phyloP scores from a whole-genome alignment of 2,329 filamentous ascomycete genomes.

The Fusarium denticulatum region DNA sequence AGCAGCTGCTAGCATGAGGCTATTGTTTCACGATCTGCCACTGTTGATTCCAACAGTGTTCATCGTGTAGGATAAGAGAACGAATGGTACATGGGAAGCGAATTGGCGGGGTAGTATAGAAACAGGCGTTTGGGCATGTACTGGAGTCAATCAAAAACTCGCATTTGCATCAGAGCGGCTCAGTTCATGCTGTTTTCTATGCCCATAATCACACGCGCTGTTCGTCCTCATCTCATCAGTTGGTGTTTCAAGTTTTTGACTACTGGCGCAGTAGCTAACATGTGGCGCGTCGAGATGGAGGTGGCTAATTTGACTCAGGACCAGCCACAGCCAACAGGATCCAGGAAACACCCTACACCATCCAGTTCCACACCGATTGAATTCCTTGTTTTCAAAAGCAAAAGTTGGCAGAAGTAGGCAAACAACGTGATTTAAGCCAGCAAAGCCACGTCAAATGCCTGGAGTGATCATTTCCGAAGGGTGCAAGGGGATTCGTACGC shows the following conservation, averaged over 20 bases:
- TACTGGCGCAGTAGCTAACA: constrained; percentile 15
- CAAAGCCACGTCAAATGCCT: constrained; percentile 17
- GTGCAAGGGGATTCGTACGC: constrained; percentile 19
- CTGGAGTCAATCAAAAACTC: constrained; percentile 7
- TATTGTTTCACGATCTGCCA: constrained; percentile 20
- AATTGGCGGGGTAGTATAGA: constrained; percentile 4
- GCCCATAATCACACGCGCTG: constrained; percentile 2
- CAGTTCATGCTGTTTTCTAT: neutral
- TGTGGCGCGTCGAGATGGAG: constrained; percentile 26
- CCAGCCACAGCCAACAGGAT: constrained; percentile 32
- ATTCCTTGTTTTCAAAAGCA: constrained; percentile 33
- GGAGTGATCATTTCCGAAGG: constrained; percentile 38
- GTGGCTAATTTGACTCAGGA: constrained; percentile 18
- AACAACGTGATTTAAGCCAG: constrained; percentile 26
- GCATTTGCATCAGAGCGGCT: neutral
- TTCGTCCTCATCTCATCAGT: neutral
- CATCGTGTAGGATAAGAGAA: constrained; percentile 12
- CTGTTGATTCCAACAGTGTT: neutral
- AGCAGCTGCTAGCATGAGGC: constrained; percentile 7
- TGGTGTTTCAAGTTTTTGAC: constrained; percentile 30
- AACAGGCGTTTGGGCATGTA: constrained; percentile 24
- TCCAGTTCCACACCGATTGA: constrained; percentile 24
- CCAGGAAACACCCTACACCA: constrained; percentile 20
- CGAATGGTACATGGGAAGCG: constrained; percentile 1
- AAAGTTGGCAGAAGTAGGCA: constrained; percentile 36